A percentile compares a stretch with the other conserved stretches of the same genome.
These are phyloP conservation scores for Firmiana major DNA, from an alignment of 345 rosid species.

Conservation along the genomic window DNA sequence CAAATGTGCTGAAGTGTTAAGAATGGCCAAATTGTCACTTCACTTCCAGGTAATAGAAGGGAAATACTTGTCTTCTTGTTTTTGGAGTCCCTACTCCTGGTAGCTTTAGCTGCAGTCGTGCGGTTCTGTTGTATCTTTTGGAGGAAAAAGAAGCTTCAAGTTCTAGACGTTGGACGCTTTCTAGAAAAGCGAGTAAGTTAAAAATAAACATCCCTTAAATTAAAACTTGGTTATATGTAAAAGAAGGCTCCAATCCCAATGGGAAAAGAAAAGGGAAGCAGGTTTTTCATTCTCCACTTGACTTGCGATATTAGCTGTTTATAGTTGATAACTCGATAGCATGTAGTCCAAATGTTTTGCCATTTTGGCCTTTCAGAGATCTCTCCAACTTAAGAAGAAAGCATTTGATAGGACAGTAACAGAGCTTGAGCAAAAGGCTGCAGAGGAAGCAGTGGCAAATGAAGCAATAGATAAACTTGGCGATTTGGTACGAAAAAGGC, in stretches of 20 bases:
- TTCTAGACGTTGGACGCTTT: constrained; percentile 54
- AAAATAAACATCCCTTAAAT: background rate
- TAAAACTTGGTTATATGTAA: too few relatives aligned
- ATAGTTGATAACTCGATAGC: too few relatives aligned
- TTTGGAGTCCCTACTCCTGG: constrained; percentile 55
- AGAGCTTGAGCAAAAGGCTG: constrained; percentile 47
- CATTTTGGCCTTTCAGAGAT: constrained; percentile 39
- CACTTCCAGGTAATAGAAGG: constrained; percentile 52
- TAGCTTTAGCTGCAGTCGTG: constrained; percentile 54
- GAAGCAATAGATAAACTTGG: constrained; percentile 40
- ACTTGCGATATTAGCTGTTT: background rate
- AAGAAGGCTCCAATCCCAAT: too few relatives aligned
- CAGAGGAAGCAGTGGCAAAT: constrained; percentile 37
- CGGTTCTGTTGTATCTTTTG: constrained; percentile 80
- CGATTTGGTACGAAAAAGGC: constrained; percentile 48
- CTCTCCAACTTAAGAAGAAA: constrained; percentile 67
- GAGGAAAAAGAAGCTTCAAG: constrained; percentile 78
- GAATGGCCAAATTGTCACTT: background rate
- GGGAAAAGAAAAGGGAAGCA: too few relatives aligned
- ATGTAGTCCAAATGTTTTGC: background rate
- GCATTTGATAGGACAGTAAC: constrained; percentile 50
- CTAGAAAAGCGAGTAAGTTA: constrained; percentile 64
- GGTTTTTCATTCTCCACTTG: background rate
- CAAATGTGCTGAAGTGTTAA: background rate
- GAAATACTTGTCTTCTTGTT: constrained; percentile 50